A percentile compares a stretch with the other conserved stretches of the same genome.
Conservation (phyloP, 306 rosid genomes). For the Lathyrus tuberosus region DNA sequence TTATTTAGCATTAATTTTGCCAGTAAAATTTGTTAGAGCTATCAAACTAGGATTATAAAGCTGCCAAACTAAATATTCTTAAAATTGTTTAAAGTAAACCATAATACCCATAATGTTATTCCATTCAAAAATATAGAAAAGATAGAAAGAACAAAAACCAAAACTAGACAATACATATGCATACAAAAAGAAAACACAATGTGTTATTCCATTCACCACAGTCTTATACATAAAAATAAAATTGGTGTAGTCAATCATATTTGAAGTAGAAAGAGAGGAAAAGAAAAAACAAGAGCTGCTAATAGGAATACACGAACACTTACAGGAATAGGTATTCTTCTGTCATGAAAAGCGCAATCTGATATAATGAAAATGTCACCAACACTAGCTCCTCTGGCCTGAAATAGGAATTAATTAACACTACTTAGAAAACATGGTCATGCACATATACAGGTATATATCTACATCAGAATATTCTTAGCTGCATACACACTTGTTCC, state of each 20-base stretch:
- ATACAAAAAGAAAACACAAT: background rate
- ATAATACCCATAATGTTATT: too few relatives aligned
- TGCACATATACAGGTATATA: conserved; percentile 11
- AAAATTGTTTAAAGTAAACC: too few relatives aligned
- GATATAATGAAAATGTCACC: conserved; percentile 76
- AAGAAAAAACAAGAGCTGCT: conserved; percentile 22
- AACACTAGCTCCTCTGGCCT: conserved; percentile 85
- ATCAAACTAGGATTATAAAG: conserved; percentile 6
- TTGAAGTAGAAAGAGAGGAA: conserved; percentile 26
- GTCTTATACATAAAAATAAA: conserved; percentile 13
- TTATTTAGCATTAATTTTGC: conserved; percentile 6
- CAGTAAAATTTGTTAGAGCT: background rate
- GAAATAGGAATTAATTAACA: conserved; percentile 35
- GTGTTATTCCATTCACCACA: background rate
- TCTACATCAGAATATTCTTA: conserved; percentile 20
- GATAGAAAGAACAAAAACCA: conserved; percentile 24
- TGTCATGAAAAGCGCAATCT: conserved; percentile 89
- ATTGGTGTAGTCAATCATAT: conserved; percentile 4
- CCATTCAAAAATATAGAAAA: too few relatives aligned
- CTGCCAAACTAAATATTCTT: background rate
- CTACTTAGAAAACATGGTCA: conserved; percentile 11
- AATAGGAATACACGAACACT: conserved; percentile 46
- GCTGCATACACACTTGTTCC: conserved; percentile 6
- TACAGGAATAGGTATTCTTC: conserved; percentile 98
- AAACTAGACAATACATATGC: conserved; percentile 6